These are phyloP conservation scores for Xylaria palmicola DNA, from an alignment of 495 filamentous ascomycete species.

Conservation along the genomic window DNA sequence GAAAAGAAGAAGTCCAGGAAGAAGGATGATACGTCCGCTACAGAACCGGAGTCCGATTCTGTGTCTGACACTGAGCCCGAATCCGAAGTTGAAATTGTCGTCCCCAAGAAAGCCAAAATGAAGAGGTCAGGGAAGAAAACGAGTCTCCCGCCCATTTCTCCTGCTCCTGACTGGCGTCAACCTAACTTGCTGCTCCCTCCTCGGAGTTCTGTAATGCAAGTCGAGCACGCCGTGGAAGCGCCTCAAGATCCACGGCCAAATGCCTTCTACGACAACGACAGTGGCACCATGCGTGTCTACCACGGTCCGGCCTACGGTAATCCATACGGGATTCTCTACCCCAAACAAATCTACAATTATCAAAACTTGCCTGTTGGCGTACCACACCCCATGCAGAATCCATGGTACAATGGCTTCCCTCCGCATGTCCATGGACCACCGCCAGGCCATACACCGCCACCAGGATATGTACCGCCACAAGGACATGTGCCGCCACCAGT, in stretches of 20 bases:
- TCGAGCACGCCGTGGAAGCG: constrained; percentile 45
- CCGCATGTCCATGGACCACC: constrained; percentile 19
- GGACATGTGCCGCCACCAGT: no score
- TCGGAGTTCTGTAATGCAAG: constrained; percentile 37
- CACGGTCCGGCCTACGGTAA: constrained; percentile 50
- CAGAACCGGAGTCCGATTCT: constrained; percentile 11
- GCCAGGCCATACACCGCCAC: constrained; percentile 1
- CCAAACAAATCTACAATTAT: constrained; percentile 12
- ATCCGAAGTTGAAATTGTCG: constrained; percentile 5
- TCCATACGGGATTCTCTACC: constrained; percentile 32
- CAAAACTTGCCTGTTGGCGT: constrained; percentile 18
- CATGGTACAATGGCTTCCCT: constrained; percentile 26
- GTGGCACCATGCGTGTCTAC: constrained; percentile 45
- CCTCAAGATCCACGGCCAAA: constrained; percentile 48
- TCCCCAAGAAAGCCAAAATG: constrained; percentile 1
- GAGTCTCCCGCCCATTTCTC: background rate
- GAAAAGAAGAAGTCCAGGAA: constrained; percentile 14
- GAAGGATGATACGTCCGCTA: constrained; percentile 10
- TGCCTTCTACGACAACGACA: constrained; percentile 46
- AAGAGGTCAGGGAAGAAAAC: constrained; percentile 11
- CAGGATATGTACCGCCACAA: background rate
- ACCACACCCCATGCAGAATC: constrained; percentile 26
- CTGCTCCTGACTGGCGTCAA: constrained; percentile 14
- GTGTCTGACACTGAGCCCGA: constrained; percentile 12
- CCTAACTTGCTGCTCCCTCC: constrained; percentile 35